Evolutionary conservation across 345 rosid species (phyloP), one percentile per base, ranked within the genome.

Genomic region (Aurinia saxatilis): DNA sequence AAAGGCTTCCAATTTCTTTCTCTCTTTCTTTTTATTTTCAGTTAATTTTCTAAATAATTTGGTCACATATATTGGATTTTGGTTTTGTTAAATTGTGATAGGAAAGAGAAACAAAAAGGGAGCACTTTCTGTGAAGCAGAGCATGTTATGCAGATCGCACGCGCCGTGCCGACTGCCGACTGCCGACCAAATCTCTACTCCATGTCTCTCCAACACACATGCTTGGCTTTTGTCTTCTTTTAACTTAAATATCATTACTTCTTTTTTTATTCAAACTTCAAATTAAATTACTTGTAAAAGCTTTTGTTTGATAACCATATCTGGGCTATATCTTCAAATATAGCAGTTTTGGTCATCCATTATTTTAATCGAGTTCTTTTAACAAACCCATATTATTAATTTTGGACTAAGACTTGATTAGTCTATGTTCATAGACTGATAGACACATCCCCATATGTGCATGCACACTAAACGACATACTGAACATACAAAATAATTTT

Each of bases 141-240:
- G 60, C 74, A 70, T 54, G 62, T 61, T 61, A 61, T 17, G 27
- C 61, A 60, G 73, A 70, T 62, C 68, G 68, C 63, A 62, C 63
- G 68, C 51, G 58, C 74, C 74, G 68, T 62, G 68, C 57, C 74
- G 36, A 54, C 46, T 62, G 68, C 57, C 74, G 36, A 54, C 46
- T 15, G 68, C 74, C 69, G 74, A 70, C 74, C 74, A 70, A 63
- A 70, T 70, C 64, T 19, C 11, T 17, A 62, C 15, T 48, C 50
- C 45, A 56, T 62, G 68, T 61, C 68, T 61, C 68, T 54, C 58
- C 30, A 11, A 62, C 68, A 70, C 63, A 61, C 64, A 63, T 70
- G 64, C 63, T 45, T 46, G 51, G 57, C 31, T 62, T 56, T 55
- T 62, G 74, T 55, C 51, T 63, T 57, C 57, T 47, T 63, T 8